A percentile compares a stretch with the other conserved stretches of the same genome.
Conservation (phyloP, 495 filamentous ascomycete species). For the Penicillium fimorum region DNA sequence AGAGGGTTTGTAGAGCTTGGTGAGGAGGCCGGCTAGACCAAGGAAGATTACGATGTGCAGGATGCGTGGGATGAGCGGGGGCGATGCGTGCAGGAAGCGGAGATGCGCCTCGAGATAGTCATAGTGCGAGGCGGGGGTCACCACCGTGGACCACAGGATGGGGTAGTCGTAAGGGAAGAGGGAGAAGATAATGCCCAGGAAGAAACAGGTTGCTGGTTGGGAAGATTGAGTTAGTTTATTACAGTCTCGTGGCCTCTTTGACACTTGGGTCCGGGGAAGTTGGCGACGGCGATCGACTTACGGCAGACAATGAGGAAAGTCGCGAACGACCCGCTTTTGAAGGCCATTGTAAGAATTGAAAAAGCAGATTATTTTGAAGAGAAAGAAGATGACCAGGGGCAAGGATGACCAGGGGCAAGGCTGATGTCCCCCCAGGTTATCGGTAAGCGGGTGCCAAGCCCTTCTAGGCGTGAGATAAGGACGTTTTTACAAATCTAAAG, state of each 20-base stretch:
- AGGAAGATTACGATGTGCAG: slow-evolving; percentile 88
- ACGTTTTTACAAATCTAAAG: background rate
- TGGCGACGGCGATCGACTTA: slow-evolving; percentile 44
- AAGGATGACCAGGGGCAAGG: slow-evolving; percentile 16
- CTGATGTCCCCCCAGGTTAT: slow-evolving; percentile 16
- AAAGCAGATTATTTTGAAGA: slow-evolving; percentile 3
- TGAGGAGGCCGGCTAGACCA: slow-evolving; percentile 85
- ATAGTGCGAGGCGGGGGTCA: slow-evolving; percentile 63
- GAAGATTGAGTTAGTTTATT: slow-evolving; percentile 14
- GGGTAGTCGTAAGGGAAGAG: slow-evolving; percentile 97
- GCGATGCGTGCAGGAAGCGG: slow-evolving; percentile 78
- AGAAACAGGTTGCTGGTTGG: slow-evolving; percentile 79
- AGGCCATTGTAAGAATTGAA: slow-evolving; percentile 32
- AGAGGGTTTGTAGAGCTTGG: slow-evolving; percentile 86
- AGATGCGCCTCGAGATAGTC: slow-evolving; percentile 84
- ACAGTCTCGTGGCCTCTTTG: slow-evolving; percentile 9
- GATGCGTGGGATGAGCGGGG: slow-evolving; percentile 86
- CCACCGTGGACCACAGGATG: slow-evolving; percentile 80
- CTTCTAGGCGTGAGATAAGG: slow-evolving; percentile 18
- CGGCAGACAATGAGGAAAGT: slow-evolving; percentile 96
- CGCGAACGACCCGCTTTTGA: slow-evolving; percentile 64
- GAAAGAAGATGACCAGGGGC: slow-evolving; percentile 17
- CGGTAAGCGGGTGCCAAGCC: slow-evolving; percentile 28
- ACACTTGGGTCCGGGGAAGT: slow-evolving; percentile 9
- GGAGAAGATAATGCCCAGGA: slow-evolving; percentile 97